phyloP scores from a whole-genome alignment of 2,329 filamentous ascomycete species.

The Lachnellula suecica region DNA sequence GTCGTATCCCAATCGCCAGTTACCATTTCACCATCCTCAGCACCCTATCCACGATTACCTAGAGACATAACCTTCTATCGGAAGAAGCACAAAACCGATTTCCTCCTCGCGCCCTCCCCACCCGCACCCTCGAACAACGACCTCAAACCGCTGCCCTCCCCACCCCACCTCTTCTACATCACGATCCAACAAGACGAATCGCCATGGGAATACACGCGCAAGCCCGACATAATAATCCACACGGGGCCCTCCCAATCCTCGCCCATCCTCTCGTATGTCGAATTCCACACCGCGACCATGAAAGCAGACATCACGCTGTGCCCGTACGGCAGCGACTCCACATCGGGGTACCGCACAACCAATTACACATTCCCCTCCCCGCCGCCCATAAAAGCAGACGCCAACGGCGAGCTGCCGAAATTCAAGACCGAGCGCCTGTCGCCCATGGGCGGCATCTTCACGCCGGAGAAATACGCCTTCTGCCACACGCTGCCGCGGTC shows the following conservation, averaged over 20 bases:
- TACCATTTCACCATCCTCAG: background rate
- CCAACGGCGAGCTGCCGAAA: constrained; percentile 7
- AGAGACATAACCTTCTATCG: constrained; percentile 27
- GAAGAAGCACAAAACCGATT: constrained; percentile 20
- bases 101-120: constrained; percentile 25
- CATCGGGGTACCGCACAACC: constrained; percentile 3
- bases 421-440: constrained; percentile 20
- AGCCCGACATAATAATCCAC: constrained; percentile 27
- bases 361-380: constrained; percentile 10
- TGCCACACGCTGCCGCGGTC: constrained; percentile 20
- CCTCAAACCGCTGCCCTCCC: constrained; percentile 21
- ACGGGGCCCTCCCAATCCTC: constrained; percentile 20
- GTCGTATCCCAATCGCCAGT: background rate
- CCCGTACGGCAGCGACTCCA: constrained; percentile 13
- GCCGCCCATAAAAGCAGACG: background rate
- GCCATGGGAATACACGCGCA: constrained; percentile 10
- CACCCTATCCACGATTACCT: constrained; percentile 22
- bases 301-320: constrained; percentile 28
- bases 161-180: constrained; percentile 28
- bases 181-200: constrained; percentile 20
- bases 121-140: constrained; percentile 21
- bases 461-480: constrained; percentile 24
- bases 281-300: constrained; percentile 24
- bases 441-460: constrained; percentile 23
- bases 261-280: constrained; percentile 24